Percentiles rank a stretch among this genome's conserved stretches.
Evolutionary conservation across 2,329 filamentous ascomycete species (phyloP).

Genomic region (Colletotrichum viniferum): DNA sequence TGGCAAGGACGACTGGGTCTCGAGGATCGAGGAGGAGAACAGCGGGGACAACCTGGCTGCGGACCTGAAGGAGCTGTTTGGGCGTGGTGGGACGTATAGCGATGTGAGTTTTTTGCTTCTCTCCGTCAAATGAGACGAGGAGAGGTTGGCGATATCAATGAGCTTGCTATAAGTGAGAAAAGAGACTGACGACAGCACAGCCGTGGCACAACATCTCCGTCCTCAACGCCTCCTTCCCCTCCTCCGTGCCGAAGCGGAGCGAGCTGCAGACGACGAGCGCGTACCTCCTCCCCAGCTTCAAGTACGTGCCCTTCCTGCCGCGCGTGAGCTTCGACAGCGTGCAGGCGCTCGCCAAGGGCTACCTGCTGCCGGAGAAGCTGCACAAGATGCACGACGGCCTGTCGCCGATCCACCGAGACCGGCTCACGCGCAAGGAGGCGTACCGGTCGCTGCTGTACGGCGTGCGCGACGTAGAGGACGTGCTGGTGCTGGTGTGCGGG

Average conservation of each 20-base stretch:
- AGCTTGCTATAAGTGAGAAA: not conserved
- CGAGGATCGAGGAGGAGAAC: slow-evolving; percentile 83
- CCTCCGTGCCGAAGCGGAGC: slow-evolving; percentile 50
- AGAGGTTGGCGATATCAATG: not conserved
- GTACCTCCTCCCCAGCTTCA: slow-evolving; percentile 83
- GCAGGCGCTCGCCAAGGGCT: slow-evolving; percentile 66
- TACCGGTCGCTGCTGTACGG: slow-evolving; percentile 56
- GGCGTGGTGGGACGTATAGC: slow-evolving; percentile 67
- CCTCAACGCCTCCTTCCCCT: slow-evolving; percentile 76
- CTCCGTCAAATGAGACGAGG: not conserved
- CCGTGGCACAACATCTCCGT: slow-evolving; percentile 83
- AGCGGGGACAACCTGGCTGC: slow-evolving; percentile 69
- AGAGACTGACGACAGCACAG: slow-evolving; percentile 46
- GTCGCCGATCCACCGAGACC: slow-evolving; percentile 61
- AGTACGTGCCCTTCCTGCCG: slow-evolving; percentile 76
- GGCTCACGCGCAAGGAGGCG: slow-evolving; percentile 53
- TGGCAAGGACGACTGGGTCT: slow-evolving; percentile 79
- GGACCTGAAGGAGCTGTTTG: slow-evolving; percentile 73
- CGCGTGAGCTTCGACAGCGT: slow-evolving; percentile 61
- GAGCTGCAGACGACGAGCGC: slow-evolving; percentile 64
- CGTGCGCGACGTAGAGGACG: slow-evolving; percentile 67
- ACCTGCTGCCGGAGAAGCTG: slow-evolving; percentile 66
- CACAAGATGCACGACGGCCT: slow-evolving; percentile 66
- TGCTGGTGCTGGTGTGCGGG: slow-evolving; percentile 85
- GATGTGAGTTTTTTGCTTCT: slow-evolving; percentile 57